phyloP scores from a whole-genome alignment of 352 stramenopile genomes.

The Phytophthora aleatoria region DNA sequence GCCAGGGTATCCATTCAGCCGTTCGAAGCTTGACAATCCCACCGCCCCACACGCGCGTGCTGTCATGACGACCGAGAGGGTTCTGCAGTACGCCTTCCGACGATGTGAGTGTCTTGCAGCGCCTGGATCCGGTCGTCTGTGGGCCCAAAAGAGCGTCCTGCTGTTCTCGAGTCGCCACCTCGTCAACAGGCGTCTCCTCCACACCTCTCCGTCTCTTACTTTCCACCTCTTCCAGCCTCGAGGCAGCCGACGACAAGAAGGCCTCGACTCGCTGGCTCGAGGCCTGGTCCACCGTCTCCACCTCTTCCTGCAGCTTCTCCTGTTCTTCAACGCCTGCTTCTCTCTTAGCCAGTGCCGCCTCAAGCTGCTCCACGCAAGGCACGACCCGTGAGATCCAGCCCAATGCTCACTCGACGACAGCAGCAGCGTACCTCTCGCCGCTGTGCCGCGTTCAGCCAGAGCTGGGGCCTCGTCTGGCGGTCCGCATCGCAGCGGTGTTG shows the following conservation, averaged over 20 bases:
- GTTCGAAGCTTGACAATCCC: conserved; percentile 67
- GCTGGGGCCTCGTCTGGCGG: conserved; percentile 36
- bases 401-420: conserved; percentile 2
- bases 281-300: conserved; percentile 3
- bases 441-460: conserved; percentile 39
- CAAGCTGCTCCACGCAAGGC: conserved; percentile 21
- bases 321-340: conserved; percentile 2
- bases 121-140: not conserved
- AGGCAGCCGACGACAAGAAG: conserved; percentile 50
- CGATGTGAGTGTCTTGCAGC: conserved; percentile 39
- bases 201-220: conserved; percentile 4
- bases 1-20: conserved; percentile 54
- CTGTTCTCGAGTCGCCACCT: conserved; percentile 8
- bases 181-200: not conserved
- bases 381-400: conserved; percentile 10
- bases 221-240: conserved; percentile 40
- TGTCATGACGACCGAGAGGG: conserved; percentile 51
- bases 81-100: conserved; percentile 54
- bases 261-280: conserved; percentile 23
- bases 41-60: conserved; percentile 64
- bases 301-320: conserved; percentile 3
- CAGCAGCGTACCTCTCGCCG: conserved; percentile 36
- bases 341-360: conserved; percentile 2
- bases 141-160: conserved; percentile 17
- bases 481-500: conserved; percentile 58